Conservation (phyloP, 2,329 filamentous ascomycete genomes). For the Cercospora sesami region DNA sequence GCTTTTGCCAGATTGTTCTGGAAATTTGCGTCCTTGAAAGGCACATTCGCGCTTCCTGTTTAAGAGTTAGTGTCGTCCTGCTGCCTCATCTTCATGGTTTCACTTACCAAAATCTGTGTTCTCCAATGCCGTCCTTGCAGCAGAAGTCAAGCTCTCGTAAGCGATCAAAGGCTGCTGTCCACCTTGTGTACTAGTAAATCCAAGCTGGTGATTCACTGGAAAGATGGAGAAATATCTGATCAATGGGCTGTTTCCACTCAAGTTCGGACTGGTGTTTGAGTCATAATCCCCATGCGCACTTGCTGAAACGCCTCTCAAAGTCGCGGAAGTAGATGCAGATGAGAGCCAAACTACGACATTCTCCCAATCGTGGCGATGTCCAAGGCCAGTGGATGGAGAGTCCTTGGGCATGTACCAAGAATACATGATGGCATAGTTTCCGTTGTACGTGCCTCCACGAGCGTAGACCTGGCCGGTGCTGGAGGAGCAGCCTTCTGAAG, state of each 20-base stretch:
- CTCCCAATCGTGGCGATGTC: conserved; percentile 60
- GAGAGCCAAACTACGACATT: conserved; percentile 56
- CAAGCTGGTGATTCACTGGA: conserved; percentile 51
- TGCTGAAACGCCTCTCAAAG: conserved; percentile 53
- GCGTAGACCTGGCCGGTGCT: conserved; percentile 56
- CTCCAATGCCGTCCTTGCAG: conserved; percentile 47
- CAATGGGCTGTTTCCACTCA: conserved; percentile 47
- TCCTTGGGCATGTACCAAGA: conserved; percentile 56
- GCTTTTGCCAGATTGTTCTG: conserved; percentile 45
- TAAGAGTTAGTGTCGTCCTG: conserved; percentile 3
- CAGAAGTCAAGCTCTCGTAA: conserved; percentile 51
- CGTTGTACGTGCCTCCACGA: conserved; percentile 45
- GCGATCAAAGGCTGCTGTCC: conserved; percentile 46
- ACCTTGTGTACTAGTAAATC: conserved; percentile 43
- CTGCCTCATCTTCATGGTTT: neutral
- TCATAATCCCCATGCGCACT: conserved; percentile 54
- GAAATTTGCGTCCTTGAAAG: conserved; percentile 52
- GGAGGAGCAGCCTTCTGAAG: conserved; percentile 45
- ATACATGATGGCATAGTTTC: conserved; percentile 54
- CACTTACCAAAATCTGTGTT: conserved; percentile 48
- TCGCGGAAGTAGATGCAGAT: conserved; percentile 42
- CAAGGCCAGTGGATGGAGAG: conserved; percentile 44
- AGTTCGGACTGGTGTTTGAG: conserved; percentile 45
- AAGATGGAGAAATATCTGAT: conserved; percentile 53
- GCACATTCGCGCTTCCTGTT: conserved; percentile 44